A percentile compares a stretch with the other conserved stretches of the same genome.
Evolutionary conservation across 2,329 filamentous ascomycete genomes (phyloP).

Genomic region (Nigrospora osmanthi): DNA sequence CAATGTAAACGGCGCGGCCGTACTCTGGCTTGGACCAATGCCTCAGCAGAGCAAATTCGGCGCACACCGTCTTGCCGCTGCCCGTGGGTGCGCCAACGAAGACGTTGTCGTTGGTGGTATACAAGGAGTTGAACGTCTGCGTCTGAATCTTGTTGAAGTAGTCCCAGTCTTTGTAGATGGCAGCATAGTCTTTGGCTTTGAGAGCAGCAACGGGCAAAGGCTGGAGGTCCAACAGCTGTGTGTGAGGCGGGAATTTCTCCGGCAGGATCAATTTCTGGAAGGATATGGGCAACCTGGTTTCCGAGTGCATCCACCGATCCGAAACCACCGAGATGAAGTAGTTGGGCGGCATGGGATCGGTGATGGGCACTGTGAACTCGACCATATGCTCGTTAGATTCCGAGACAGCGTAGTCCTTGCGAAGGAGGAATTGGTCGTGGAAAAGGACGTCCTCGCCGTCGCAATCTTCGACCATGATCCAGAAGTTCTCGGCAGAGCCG

Average conservation of each 20-base stretch:
- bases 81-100: slow-evolving; percentile 89
- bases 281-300: slow-evolving; percentile 85
- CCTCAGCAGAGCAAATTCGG: slow-evolving; percentile 83
- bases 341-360: slow-evolving; percentile 95
- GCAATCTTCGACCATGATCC: slow-evolving; percentile 95
- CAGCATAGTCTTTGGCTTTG: slow-evolving; percentile 75
- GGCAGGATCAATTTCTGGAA: slow-evolving; percentile 93
- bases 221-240: slow-evolving; percentile 84
- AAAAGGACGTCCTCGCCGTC: slow-evolving; percentile 94
- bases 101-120: slow-evolving; percentile 85
- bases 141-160: slow-evolving; percentile 98
- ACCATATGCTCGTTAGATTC: slow-evolving; percentile 91
- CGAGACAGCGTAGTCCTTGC: slow-evolving; percentile 76
- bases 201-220: slow-evolving; percentile 82
- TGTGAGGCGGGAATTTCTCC: slow-evolving; percentile 92
- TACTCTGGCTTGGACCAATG: slow-evolving; percentile 71
- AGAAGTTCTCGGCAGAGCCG: slow-evolving; percentile 84
- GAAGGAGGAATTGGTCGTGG: slow-evolving; percentile 88
- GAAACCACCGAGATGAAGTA: slow-evolving; percentile 96
- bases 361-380: slow-evolving; percentile 93
- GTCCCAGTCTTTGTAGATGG: slow-evolving; percentile 74
- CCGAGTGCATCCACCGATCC: slow-evolving; percentile 97
- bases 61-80: slow-evolving; percentile 94
- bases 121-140: slow-evolving; percentile 91
- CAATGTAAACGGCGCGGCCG: slow-evolving; percentile 85